phyloP scores from a whole-genome alignment of 192 early-diverging fungal species.

The Coemansia erecta region DNA sequence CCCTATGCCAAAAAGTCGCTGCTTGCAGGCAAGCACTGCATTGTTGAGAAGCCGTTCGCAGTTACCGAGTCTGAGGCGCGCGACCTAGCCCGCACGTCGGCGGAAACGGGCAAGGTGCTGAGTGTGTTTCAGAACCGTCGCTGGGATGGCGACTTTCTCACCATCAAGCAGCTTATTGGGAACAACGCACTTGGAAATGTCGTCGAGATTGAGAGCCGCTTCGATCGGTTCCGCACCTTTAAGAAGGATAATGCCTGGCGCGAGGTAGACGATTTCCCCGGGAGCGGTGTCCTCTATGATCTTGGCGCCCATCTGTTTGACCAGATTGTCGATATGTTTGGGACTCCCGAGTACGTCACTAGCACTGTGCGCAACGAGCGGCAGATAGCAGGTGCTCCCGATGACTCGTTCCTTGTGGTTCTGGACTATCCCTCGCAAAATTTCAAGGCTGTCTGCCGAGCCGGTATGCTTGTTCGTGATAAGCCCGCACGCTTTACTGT shows the following conservation, averaged over 20 bases:
- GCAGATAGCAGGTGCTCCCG: slow-evolving; percentile 51
- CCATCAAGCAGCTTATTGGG: slow-evolving; percentile 60
- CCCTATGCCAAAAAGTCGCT: slow-evolving; percentile 57
- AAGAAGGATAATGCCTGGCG: slow-evolving; percentile 69
- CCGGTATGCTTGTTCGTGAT: slow-evolving; percentile 67
- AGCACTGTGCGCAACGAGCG: slow-evolving; percentile 66
- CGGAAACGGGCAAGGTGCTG: slow-evolving; percentile 57
- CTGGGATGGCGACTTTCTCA: slow-evolving; percentile 82
- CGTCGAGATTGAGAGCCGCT: slow-evolving; percentile 70
- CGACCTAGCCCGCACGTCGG: slow-evolving; percentile 58
- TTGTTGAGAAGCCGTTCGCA: slow-evolving; percentile 80
- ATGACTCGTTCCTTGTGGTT: slow-evolving; percentile 67
- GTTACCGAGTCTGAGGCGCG: slow-evolving; percentile 61
- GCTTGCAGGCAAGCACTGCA: slow-evolving; percentile 65
- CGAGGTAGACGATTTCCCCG: slow-evolving; percentile 58
- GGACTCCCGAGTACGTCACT: slow-evolving; percentile 61
- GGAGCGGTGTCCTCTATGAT: slow-evolving; percentile 73
- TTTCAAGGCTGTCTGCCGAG: slow-evolving; percentile 60
- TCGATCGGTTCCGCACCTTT: slow-evolving; percentile 70
- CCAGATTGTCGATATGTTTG: slow-evolving; percentile 66
- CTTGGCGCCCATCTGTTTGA: slow-evolving; percentile 66
- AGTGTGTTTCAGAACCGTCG: slow-evolving; percentile 77
- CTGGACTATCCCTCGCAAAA: slow-evolving; percentile 59
- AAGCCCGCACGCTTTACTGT: slow-evolving; percentile 63
- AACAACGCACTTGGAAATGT: slow-evolving; percentile 60